Conservation (phyloP, 306 rosid genomes). For the Urtica urens region DNA sequence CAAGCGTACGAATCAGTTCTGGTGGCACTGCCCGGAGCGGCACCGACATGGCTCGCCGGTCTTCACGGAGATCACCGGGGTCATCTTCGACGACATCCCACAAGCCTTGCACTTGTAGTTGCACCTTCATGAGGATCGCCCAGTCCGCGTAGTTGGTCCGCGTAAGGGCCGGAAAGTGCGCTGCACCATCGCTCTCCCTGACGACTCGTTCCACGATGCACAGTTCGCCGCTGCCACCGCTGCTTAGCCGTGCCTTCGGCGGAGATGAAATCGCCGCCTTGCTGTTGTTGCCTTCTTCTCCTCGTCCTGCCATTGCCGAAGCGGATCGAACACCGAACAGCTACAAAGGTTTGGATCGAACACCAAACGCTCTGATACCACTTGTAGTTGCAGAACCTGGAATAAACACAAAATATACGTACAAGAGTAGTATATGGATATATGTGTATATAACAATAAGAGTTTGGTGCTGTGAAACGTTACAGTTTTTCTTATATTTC, state of each 20-base stretch:
- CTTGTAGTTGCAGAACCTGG: no score
- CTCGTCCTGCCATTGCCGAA: not conserved
- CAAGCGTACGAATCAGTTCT: not conserved
- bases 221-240: not conserved
- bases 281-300: not conserved
- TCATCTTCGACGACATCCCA: not conserved
- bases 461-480: no score
- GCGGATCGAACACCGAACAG: not conserved
- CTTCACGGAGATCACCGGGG: not conserved
- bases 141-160: not conserved
- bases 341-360: no score
- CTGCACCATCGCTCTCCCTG: not conserved
- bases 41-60: not conserved
- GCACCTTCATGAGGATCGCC: not conserved
- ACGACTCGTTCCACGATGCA: not conserved
- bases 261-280: not conserved
- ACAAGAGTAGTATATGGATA: no score
- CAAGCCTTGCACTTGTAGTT: not conserved
- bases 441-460: no score
- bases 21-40: not conserved
- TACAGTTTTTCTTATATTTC: no score
- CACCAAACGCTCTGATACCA: no score
- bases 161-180: not conserved
- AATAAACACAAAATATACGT: no score
- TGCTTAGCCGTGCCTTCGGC: not conserved